These are phyloP conservation scores for Fusarium napiforme DNA, from an alignment of 2,329 filamentous ascomycete species.

Conservation along the genomic window DNA sequence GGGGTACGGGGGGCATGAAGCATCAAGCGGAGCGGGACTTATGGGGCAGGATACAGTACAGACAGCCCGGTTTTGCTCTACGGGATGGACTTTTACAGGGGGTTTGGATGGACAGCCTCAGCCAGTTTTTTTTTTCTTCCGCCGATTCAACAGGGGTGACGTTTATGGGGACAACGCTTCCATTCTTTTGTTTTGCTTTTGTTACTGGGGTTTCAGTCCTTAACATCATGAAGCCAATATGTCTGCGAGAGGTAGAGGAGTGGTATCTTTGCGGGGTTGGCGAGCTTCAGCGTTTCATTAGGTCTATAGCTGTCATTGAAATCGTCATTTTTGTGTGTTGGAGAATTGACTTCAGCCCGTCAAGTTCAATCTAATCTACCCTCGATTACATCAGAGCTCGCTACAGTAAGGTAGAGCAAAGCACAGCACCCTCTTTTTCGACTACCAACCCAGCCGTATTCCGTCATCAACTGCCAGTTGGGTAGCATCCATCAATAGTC, in stretches of 20 bases:
- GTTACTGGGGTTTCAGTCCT: slow-evolving; percentile 2
- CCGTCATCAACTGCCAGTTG: slow-evolving; percentile 23
- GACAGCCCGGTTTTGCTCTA: slow-evolving; percentile 26
- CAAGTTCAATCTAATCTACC: slow-evolving; percentile 12
- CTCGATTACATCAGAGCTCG: slow-evolving; percentile 28
- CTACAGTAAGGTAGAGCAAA: slow-evolving; percentile 3
- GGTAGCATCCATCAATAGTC: neutral
- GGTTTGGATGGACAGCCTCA: slow-evolving; percentile 9
- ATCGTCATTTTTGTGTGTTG: slow-evolving; percentile 21
- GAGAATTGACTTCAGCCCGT: slow-evolving; percentile 17
- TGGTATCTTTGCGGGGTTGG: slow-evolving; percentile 16
- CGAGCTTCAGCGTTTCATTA: slow-evolving; percentile 8
- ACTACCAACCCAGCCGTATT: slow-evolving; percentile 13
- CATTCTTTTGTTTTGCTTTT: slow-evolving; percentile 19
- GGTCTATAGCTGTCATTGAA: slow-evolving; percentile 7
- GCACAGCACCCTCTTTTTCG: slow-evolving; percentile 19
- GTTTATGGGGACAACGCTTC: slow-evolving; percentile 34
- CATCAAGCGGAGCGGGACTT: slow-evolving; percentile 36
- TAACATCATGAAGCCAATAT: slow-evolving; percentile 13
- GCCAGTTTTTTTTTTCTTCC: slow-evolving; percentile 22
- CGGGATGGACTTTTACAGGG: slow-evolving; percentile 26
- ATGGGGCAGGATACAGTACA: slow-evolving; percentile 32
- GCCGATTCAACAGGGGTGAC: slow-evolving; percentile 18
- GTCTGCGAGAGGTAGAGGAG: neutral
- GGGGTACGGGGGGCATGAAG: slow-evolving; percentile 34